phyloP scores from a whole-genome alignment of 2,329 filamentous ascomycete species.

The Hypoxylon rubiginosum region DNA sequence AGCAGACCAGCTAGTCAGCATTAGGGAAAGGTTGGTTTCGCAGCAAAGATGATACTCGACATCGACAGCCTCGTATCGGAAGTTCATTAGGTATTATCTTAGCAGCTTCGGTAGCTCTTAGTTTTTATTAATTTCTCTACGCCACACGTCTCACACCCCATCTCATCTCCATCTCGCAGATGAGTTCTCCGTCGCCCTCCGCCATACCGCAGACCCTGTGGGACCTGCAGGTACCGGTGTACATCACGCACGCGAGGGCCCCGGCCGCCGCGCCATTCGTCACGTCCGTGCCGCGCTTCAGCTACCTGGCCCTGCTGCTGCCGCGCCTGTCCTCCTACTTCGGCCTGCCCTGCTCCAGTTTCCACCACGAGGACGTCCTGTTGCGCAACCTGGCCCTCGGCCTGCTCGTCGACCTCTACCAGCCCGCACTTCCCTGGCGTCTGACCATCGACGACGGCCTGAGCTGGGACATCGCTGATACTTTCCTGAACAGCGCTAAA shows the following conservation, averaged over 20 bases:
- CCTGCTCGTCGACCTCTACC: constrained; percentile 68
- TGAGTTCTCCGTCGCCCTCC: constrained; percentile 26
- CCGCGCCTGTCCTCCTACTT: constrained; percentile 69
- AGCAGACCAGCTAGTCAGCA: not conserved
- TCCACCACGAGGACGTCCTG: constrained; percentile 62
- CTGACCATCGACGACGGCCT: constrained; percentile 67
- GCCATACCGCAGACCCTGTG: constrained; percentile 65
- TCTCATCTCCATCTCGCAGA: constrained; percentile 1
- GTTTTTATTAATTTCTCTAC: not conserved
- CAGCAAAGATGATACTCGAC: constrained; percentile 5
- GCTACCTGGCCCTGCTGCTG: constrained; percentile 70
- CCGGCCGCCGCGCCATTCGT: constrained; percentile 64
- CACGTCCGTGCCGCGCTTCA: constrained; percentile 68
- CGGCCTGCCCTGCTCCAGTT: constrained; percentile 67
- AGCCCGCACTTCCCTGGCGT: constrained; percentile 67
- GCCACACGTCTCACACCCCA: not conserved
- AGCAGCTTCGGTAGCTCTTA: not conserved
- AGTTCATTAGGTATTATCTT: no score
- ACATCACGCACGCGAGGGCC: constrained; percentile 65
- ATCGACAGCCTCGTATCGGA: not conserved
- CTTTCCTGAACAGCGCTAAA: constrained; percentile 74
- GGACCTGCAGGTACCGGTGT: constrained; percentile 66
- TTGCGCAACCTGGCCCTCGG: constrained; percentile 53
- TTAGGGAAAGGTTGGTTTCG: not conserved
- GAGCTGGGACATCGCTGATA: constrained; percentile 72